phyloP scores from a whole-genome alignment of 306 rosid species.

The Ziziphus jujuba region DNA sequence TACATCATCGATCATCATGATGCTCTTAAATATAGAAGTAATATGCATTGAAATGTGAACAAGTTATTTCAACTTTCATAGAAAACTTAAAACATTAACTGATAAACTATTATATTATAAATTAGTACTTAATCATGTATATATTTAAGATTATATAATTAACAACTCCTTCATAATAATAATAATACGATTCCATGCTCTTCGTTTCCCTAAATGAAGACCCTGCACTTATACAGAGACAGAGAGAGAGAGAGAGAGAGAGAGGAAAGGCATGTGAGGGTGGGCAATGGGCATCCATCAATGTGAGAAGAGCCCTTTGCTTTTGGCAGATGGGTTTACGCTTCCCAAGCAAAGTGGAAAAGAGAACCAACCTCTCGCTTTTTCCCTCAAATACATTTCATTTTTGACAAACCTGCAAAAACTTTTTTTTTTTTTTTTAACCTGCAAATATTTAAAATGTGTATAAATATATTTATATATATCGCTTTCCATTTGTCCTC shows the following conservation, averaged over 20 bases:
- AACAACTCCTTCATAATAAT: background rate
- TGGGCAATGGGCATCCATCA: conserved; percentile 30
- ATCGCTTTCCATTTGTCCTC: conserved; percentile 37
- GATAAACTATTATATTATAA: background rate
- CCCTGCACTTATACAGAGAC: conserved; percentile 22
- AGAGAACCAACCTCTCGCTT: background rate
- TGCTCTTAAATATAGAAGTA: background rate
- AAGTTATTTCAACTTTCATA: background rate
- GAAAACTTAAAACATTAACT: background rate
- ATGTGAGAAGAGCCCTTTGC: conserved; percentile 37
- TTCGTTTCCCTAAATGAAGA: conserved; percentile 44
- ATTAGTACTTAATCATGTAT: background rate
- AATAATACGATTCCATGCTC: conserved; percentile 27
- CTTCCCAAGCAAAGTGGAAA: conserved; percentile 46
- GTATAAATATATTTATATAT: conserved; percentile 29
- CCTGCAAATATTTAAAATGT: background rate
- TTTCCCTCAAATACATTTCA: background rate
- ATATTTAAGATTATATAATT: background rate
- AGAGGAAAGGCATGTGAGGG: conserved; percentile 45
- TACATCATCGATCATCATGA: background rate
- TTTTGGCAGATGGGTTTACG: conserved; percentile 46
- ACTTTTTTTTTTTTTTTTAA: too few relatives aligned
- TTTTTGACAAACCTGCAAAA: conserved; percentile 13
- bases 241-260: conserved; percentile 17
- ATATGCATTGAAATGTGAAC: background rate